phyloP scores from a whole-genome alignment of 257 asterid species.

The Solanum ossicruentum region DNA sequence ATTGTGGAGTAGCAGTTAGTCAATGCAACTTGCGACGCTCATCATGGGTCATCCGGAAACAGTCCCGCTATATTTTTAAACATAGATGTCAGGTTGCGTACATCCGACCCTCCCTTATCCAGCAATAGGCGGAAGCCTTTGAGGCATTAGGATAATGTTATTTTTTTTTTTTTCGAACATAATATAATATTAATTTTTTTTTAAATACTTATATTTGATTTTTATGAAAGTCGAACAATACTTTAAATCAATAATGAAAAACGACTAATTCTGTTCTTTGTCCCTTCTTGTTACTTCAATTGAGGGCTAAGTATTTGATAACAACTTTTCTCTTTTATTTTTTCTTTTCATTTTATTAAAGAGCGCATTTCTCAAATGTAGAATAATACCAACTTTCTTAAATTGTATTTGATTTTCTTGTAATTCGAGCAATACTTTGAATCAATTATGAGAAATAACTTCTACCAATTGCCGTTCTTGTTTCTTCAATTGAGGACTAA shows the following conservation, averaged over 20 bases:
- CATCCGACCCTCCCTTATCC: too few relatives aligned
- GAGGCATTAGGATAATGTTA: too few relatives aligned
- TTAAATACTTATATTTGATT: background rate
- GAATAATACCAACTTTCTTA: background rate
- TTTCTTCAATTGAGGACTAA: background rate
- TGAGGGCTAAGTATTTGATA: background rate
- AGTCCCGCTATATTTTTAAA: too few relatives aligned
- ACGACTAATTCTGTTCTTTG: background rate
- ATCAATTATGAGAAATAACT: background rate
- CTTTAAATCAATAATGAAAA: background rate
- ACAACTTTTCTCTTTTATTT: too few relatives aligned
- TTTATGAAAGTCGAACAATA: background rate
- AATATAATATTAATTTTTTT: background rate
- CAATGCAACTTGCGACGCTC: too few relatives aligned
- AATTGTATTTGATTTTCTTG: background rate
- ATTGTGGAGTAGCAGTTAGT: too few relatives aligned
- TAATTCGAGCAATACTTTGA: background rate
- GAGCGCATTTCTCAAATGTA: background rate
- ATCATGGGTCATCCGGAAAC: too few relatives aligned
- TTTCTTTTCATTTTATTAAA: background rate
- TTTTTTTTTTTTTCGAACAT: background rate
- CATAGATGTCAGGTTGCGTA: too few relatives aligned
- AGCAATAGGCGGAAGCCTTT: too few relatives aligned
- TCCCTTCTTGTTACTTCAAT: background rate
- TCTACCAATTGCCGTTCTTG: background rate